phyloP scores from a whole-genome alignment of 345 rosid genomes.

The Ceriops zippeliana region DNA sequence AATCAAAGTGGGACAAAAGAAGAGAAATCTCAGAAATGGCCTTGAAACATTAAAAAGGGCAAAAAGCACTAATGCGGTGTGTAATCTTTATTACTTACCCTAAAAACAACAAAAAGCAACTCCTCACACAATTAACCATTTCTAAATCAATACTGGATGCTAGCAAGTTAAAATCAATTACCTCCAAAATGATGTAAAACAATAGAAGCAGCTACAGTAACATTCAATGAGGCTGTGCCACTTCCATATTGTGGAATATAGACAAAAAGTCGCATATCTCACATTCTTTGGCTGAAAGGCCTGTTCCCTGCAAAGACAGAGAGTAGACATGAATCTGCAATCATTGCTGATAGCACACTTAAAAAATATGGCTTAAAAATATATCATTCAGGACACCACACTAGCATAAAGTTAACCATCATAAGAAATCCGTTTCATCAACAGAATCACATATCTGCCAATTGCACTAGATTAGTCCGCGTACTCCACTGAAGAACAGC shows the following conservation, averaged over 20 bases:
- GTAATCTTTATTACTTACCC: not conserved
- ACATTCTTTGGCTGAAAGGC: constrained; percentile 84
- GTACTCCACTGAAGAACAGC: too few relatives aligned
- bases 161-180: constrained; percentile 19
- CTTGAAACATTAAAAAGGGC: not conserved
- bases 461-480: too few relatives aligned
- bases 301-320: constrained; percentile 59
- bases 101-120: constrained; percentile 5
- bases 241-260: constrained; percentile 90
- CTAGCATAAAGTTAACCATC: not conserved
- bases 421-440: too few relatives aligned
- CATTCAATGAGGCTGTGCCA: constrained; percentile 95
- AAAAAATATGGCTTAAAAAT: not conserved
- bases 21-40: not conserved
- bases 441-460: too few relatives aligned
- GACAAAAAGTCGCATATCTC: constrained; percentile 88
- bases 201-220: constrained; percentile 93
- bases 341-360: not conserved
- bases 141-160: not conserved
- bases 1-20: not conserved
- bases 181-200: constrained; percentile 97
- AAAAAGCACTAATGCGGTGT: not conserved
- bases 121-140: not conserved
- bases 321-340: not conserved
- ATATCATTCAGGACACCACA: not conserved